Base-by-base conservation (phyloP, 306 rosid species). In the Vachellia pachyceras region DNA sequence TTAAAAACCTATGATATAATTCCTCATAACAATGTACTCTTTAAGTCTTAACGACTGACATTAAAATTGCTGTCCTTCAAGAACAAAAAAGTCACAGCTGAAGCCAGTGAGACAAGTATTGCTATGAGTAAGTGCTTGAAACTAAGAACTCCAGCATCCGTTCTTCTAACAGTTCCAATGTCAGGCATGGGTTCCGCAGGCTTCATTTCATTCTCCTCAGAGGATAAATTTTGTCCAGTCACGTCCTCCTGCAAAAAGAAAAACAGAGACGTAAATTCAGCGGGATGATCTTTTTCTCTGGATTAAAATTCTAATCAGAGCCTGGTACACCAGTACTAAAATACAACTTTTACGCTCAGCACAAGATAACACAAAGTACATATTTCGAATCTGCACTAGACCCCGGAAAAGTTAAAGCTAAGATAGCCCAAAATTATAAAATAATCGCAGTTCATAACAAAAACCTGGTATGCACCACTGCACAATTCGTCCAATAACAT, bases 141-240 rank as follows among this genome's bases (percentile, higher is more conserved):
- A 86, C 78, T 85, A 80, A 91, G 80, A 69, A 86, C 87, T 73
- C 96, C 98, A 18, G 89, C 91, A 84, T 95, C 99, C 44, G 90
- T 85, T 92, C 97, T 89, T 82, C 98, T 91, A 80, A 73, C 87
- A 22, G 86, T 74, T 82, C 79, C 94, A 25, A 42, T 82, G 75
- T 88, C 90, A 6, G 90, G 75, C n/a, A 50, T 35, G 61, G 82
- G 40, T 65, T 87, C 88, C 45, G 60, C 82, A 11, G 44, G 22
- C 49, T 46, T 83, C 37, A 46, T 83, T 70, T 46, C 84, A 68
- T 74, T 42, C 71, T 83, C 87, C 61, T 82, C 49, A 7, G 77
- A 15, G 18, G 89, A 68, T 41, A 65, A 86, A 71, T 76, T 83
- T 55, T 77, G 76, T 79, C 50, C 75, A 75, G 77, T 61, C 82